phyloP scores from a whole-genome alignment of 2,329 filamentous ascomycete species.

The Cladosporium sp. region DNA sequence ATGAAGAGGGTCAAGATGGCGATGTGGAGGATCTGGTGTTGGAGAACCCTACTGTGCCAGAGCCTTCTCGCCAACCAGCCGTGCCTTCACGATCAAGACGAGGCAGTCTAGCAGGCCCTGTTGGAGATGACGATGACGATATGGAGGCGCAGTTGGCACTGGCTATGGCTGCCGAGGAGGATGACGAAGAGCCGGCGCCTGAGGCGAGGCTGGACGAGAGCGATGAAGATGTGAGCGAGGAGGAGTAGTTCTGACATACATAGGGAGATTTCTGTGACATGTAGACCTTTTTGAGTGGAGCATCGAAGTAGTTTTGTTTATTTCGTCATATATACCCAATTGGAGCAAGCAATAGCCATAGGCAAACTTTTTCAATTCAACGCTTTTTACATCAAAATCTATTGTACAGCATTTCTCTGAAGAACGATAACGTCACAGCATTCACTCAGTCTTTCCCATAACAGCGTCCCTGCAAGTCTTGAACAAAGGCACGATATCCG shows the following conservation, averaged over 20 bases:
- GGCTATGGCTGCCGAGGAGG: slow-evolving; percentile 34
- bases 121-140: slow-evolving; percentile 36
- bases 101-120: slow-evolving; percentile 19
- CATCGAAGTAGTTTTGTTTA: too few relatives aligned
- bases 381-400: not conserved
- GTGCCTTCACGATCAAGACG: slow-evolving; percentile 16
- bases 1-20: slow-evolving; percentile 35
- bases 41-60: slow-evolving; percentile 25
- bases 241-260: slow-evolving; percentile 15
- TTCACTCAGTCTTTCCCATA: slow-evolving; percentile 23
- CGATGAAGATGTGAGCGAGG: slow-evolving; percentile 38
- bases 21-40: slow-evolving; percentile 31
- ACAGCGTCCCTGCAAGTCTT: slow-evolving; percentile 57
- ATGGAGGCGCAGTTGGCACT: slow-evolving; percentile 41
- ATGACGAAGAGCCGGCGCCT: slow-evolving; percentile 24
- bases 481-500: slow-evolving; percentile 71
- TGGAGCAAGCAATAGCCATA: not conserved
- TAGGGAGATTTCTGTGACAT: not conserved
- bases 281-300: not conserved
- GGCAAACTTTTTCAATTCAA: not conserved
- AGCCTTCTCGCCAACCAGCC: slow-evolving; percentile 21
- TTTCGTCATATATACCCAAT: not conserved
- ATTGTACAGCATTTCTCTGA: not conserved
- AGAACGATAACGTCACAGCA: not conserved
- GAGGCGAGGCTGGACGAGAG: slow-evolving; percentile 30